phyloP scores from a whole-genome alignment of 805 yeast genomes.

The Sugiyamaella mastotermitis region DNA sequence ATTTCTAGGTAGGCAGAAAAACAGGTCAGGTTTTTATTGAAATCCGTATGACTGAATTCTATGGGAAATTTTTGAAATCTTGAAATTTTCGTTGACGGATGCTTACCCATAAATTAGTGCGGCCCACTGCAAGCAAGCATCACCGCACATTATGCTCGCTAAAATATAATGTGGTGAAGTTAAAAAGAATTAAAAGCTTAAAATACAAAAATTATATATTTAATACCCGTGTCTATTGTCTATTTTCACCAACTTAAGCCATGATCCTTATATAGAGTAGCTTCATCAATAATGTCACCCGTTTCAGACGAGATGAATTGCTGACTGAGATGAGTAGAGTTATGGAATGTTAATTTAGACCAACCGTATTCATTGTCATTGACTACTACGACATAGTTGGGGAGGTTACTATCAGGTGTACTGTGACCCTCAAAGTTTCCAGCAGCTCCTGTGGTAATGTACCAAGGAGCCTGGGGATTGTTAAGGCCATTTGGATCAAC shows the following conservation, averaged over 20 bases:
- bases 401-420: constrained; percentile 2
- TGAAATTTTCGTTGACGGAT: too few relatives aligned
- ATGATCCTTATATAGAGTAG: constrained; percentile 24
- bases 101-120: too few relatives aligned
- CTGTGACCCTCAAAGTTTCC: constrained; percentile 28
- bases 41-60: too few relatives aligned
- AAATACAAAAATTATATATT: too few relatives aligned
- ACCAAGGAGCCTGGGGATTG: constrained; percentile 28
- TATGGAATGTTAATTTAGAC: constrained; percentile 25
- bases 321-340: constrained; percentile 26
- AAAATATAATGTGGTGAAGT: too few relatives aligned
- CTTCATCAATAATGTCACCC: constrained; percentile 22
- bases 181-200: too few relatives aligned
- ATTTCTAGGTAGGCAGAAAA: too few relatives aligned
- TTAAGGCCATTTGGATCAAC: constrained; percentile 27
- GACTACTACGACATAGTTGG: constrained; percentile 7
- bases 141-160: too few relatives aligned
- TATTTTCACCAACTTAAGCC: constrained; percentile 8
- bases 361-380: constrained; percentile 21
- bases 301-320: constrained; percentile 23
- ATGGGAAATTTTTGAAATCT: too few relatives aligned
- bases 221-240: too few relatives aligned
- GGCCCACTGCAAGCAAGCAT: too few relatives aligned
- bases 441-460: constrained; percentile 27
- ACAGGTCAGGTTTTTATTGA: too few relatives aligned